Evolutionary conservation across 2,329 filamentous ascomycete species (phyloP).

Genomic region (Paracamarosporium sp.): DNA sequence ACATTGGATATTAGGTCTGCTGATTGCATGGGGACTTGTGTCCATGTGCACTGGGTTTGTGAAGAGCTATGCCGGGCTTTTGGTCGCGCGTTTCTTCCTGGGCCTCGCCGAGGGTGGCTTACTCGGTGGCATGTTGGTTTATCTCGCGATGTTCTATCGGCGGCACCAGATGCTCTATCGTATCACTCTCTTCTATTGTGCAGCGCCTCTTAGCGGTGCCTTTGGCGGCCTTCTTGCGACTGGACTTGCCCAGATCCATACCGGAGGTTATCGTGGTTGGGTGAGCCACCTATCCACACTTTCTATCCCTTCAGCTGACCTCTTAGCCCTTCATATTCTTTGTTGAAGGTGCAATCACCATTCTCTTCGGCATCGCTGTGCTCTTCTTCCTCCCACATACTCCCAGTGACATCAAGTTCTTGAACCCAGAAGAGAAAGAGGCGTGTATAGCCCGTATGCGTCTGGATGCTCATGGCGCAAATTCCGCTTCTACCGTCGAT

Average conservation of each 20-base stretch:
- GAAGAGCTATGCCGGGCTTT: slow-evolving; percentile 47
- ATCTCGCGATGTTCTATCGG: slow-evolving; percentile 52
- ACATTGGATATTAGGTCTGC: slow-evolving; percentile 23
- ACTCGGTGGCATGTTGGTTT: slow-evolving; percentile 50
- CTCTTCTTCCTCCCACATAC: slow-evolving; percentile 62
- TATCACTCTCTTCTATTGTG: slow-evolving; percentile 47
- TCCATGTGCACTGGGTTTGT: slow-evolving; percentile 52
- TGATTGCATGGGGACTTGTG: slow-evolving; percentile 49
- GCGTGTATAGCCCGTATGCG: slow-evolving; percentile 35
- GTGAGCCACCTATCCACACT: slow-evolving; percentile 8
- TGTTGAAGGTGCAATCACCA: slow-evolving; percentile 38
- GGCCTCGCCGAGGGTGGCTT: slow-evolving; percentile 52
- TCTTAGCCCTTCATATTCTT: slow-evolving; percentile 41
- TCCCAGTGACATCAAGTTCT: slow-evolving; percentile 40
- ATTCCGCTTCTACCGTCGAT: slow-evolving; percentile 34
- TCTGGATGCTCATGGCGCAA: slow-evolving; percentile 34
- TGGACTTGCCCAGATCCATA: slow-evolving; percentile 49
- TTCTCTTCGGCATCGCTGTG: slow-evolving; percentile 50
- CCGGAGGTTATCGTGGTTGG: slow-evolving; percentile 48
- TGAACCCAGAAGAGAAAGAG: slow-evolving; percentile 34
- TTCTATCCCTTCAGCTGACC: neutral
- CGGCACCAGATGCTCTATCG: slow-evolving; percentile 50
- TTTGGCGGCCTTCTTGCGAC: slow-evolving; percentile 53
- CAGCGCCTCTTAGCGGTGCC: slow-evolving; percentile 48
- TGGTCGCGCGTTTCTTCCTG: slow-evolving; percentile 50